These are phyloP conservation scores for Porphyra umbilicalis DNA, from an alignment of 31 red algal genomes.

Conservation along the genomic window DNA sequence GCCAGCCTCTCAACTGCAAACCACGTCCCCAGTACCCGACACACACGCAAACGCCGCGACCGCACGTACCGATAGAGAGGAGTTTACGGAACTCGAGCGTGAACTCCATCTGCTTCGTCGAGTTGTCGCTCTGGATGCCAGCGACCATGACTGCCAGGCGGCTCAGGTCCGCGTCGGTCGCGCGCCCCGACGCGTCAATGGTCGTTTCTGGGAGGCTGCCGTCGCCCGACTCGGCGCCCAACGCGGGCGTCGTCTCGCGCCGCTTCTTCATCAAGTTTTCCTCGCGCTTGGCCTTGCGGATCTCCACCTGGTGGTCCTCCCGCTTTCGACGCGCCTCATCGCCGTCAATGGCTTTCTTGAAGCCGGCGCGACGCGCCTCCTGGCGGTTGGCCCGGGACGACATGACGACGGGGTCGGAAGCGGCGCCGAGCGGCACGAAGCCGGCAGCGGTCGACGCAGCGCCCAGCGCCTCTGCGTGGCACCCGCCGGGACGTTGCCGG, in stretches of 20 bases:
- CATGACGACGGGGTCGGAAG: too few relatives aligned
- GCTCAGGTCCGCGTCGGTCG: too few relatives aligned
- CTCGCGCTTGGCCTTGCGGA: conserved; percentile 91
- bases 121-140: conserved; percentile 49
- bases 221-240: neutral
- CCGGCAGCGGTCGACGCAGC: too few relatives aligned
- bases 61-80: conserved; percentile 41
- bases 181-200: too few relatives aligned
- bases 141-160: conserved; percentile 58
- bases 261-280: conserved; percentile 98
- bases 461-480: too few relatives aligned
- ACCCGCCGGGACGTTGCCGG: too few relatives aligned
- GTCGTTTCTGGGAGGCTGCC: too few relatives aligned
- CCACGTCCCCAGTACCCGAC: too few relatives aligned
- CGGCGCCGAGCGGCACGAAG: too few relatives aligned
- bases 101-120: conserved; percentile 32
- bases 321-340: conserved; percentile 88
- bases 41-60: too few relatives aligned
- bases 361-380: conserved; percentile 51
- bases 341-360: conserved; percentile 84
- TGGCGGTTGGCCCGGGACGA: conserved; percentile 55
- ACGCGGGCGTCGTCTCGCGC: conserved; percentile 34
- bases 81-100: conserved; percentile 74
- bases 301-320: conserved; percentile 82
- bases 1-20: too few relatives aligned